Conservation (phyloP, 2,329 filamentous ascomycete species). For the Colletotrichum ledebouriae region DNA sequence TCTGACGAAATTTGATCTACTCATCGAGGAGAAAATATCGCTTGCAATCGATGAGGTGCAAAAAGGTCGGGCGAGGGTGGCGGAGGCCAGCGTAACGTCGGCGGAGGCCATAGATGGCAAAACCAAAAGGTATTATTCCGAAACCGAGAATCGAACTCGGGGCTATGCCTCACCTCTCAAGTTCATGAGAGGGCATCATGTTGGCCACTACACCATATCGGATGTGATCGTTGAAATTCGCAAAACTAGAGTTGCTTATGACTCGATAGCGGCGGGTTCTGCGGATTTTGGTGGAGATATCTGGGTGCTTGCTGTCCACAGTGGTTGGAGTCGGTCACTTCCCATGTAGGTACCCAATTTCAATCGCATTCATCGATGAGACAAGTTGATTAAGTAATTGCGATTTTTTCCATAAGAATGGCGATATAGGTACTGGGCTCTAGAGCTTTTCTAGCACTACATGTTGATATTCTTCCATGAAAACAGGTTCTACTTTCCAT, state of each 20-base stretch:
- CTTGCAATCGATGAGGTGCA: not conserved
- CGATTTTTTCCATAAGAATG: no score
- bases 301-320: not conserved
- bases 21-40: not conserved
- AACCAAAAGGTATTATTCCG: constrained; percentile 8
- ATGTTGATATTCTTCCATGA: no score
- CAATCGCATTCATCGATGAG: no score
- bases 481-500: no score
- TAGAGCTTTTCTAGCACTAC: no score
- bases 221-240: not conserved
- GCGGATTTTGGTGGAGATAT: not conserved
- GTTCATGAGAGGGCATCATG: constrained; percentile 40
- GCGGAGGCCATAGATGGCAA: not conserved
- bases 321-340: not conserved
- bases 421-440: no score
- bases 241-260: not conserved
- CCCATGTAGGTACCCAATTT: no score
- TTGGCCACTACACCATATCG: constrained; percentile 42
- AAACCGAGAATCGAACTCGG: constrained; percentile 41
- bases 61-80: not conserved
- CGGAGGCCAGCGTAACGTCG: no score
- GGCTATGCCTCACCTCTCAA: constrained; percentile 37
- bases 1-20: no score
- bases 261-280: not conserved
- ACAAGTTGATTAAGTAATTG: no score